Conservation (phyloP, 305 asterid genomes). For the Ilex paraguariensis region DNA sequence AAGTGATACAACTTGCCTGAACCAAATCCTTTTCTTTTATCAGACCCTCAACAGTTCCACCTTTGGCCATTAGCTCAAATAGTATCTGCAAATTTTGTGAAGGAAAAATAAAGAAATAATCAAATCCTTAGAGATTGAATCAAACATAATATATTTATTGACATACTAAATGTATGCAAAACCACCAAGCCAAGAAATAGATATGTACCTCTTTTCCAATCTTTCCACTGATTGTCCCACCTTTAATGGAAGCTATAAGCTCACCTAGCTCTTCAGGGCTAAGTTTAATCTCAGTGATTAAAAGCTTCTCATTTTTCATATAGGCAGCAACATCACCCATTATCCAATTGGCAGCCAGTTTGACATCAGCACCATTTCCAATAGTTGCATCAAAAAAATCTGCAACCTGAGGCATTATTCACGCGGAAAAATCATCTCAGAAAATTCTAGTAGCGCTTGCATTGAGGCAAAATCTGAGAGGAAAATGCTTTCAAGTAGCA, state of each 20-base stretch:
- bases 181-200: background rate
- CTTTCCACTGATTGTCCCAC: constrained; percentile 91
- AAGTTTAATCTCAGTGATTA: constrained; percentile 71
- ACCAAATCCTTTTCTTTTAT: constrained; percentile 88
- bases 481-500: background rate
- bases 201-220: constrained; percentile 86
- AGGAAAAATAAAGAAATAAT: constrained; percentile 7
- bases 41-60: constrained; percentile 89
- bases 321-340: constrained; percentile 98
- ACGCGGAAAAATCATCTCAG: constrained; percentile 4
- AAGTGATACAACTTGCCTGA: constrained; percentile 59
- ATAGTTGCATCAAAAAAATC: constrained; percentile 79
- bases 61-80: constrained; percentile 80
- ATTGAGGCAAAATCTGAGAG: no score
- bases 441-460: no score
- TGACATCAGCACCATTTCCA: constrained; percentile 70
- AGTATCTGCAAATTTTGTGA: constrained; percentile 52
- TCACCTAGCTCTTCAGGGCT: constrained; percentile 73
- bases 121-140: constrained; percentile 1
- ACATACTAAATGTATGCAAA: background rate
- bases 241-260: constrained; percentile 81
- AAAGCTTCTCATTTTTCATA: constrained; percentile 77
- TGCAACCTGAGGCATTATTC: constrained; percentile 55
- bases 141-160: background rate
- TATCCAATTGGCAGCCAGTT: constrained; percentile 90